phyloP scores from a whole-genome alignment of 371 early-diverging fungal species.

The Zychaea mexicana region DNA sequence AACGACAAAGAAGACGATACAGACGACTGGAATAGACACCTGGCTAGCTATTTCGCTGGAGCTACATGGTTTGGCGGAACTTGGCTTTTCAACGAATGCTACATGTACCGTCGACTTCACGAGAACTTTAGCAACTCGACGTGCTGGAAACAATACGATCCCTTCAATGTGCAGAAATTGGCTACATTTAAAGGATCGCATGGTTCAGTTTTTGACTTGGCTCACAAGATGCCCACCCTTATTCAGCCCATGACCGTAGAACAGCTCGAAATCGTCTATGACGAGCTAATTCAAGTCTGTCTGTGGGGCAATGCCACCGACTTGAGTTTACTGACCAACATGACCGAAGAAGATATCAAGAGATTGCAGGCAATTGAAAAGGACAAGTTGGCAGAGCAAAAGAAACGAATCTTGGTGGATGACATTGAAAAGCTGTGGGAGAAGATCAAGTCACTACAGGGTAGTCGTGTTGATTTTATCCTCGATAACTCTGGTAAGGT shows the following conservation, averaged over 20 bases:
- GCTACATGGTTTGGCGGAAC: conserved; percentile 73
- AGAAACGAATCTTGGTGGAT: conserved; percentile 59
- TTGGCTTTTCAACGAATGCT: conserved; percentile 84
- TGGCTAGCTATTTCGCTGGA: conserved; percentile 50
- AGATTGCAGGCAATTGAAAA: conserved; percentile 64
- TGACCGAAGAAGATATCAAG: conserved; percentile 68
- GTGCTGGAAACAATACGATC: conserved; percentile 73
- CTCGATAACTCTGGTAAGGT: conserved; percentile 81
- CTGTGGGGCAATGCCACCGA: conserved; percentile 94
- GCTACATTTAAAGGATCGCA: conserved; percentile 68
- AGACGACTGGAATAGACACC: conserved; percentile 63
- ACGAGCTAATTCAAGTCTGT: conserved; percentile 72
- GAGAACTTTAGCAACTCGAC: conserved; percentile 59
- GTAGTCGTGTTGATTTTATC: conserved; percentile 74
- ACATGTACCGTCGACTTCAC: conserved; percentile 79
- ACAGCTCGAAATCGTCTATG: conserved; percentile 54
- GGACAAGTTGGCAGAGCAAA: conserved; percentile 35
- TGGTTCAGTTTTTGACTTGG: conserved; percentile 66
- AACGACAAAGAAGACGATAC: conserved; percentile 63
- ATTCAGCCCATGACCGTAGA: conserved; percentile 40
- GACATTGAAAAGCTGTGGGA: conserved; percentile 66
- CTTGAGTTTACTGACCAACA: conserved; percentile 76
- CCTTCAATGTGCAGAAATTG: conserved; percentile 73
- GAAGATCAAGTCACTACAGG: conserved; percentile 45
- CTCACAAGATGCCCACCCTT: conserved; percentile 51